Percentiles rank a stretch among this genome's conserved stretches.
Evolutionary conservation across 768 basidiomycete genomes (phyloP).

Genomic region (Kwoniella dendrophila): DNA sequence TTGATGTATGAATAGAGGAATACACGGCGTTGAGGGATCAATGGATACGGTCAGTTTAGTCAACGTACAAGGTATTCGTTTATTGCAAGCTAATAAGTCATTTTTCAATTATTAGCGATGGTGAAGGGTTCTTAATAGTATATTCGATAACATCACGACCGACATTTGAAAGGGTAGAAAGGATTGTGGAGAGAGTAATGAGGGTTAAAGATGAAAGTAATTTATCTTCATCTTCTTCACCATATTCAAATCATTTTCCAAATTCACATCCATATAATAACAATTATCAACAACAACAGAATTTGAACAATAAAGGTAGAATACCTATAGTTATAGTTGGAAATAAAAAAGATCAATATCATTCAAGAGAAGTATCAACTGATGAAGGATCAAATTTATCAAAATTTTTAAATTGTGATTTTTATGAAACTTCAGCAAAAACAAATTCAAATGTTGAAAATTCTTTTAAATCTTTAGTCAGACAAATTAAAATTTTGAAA

Average conservation of each 20-base stretch:
- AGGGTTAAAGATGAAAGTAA: slow-evolving; percentile 70
- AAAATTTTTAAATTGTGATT: slow-evolving; percentile 81
- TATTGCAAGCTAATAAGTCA: slow-evolving; percentile 12
- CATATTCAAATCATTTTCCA: slow-evolving; percentile 6
- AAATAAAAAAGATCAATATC: slow-evolving; percentile 92
- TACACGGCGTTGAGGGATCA: slow-evolving; percentile 95
- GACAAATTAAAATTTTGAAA: slow-evolving; percentile 45
- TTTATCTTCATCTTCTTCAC: slow-evolving; percentile 17
- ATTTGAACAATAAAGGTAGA: slow-evolving; percentile 34
- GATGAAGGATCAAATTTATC: slow-evolving; percentile 86
- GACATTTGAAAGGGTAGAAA: slow-evolving; percentile 85
- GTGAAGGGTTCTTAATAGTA: slow-evolving; percentile 95
- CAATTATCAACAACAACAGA: background rate
- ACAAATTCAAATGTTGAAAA: slow-evolving; percentile 88
- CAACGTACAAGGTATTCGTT: too few species aligned
- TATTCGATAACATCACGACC: slow-evolving; percentile 94
- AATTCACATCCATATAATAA: slow-evolving; percentile 7
- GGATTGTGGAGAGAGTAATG: slow-evolving; percentile 85
- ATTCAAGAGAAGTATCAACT: slow-evolving; percentile 83
- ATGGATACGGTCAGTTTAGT: slow-evolving; percentile 78
- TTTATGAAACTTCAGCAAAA: slow-evolving; percentile 96
- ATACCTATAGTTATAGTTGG: slow-evolving; percentile 92
- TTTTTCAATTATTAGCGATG: slow-evolving; percentile 65
- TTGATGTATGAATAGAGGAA: slow-evolving; percentile 67
- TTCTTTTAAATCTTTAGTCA: slow-evolving; percentile 82